A percentile compares a stretch with the other conserved stretches of the same genome.
Evolutionary conservation across 352 stramenopile genomes (phyloP).

Genomic region (Plasmopara viticola): DNA sequence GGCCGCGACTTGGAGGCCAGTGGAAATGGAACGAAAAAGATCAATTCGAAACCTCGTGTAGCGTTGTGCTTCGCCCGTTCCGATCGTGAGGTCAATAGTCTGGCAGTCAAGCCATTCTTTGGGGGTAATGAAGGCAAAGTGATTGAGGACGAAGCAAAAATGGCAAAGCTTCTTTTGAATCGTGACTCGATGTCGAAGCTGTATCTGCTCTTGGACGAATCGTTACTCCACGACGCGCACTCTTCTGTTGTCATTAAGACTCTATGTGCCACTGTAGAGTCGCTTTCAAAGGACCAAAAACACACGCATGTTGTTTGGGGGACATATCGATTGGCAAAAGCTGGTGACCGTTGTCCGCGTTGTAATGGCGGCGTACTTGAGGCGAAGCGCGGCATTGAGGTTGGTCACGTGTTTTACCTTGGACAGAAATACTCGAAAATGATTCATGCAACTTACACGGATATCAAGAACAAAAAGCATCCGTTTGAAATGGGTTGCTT

Average conservation of each 20-base stretch:
- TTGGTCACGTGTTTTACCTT: slow-evolving; percentile 86
- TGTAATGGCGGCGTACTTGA: slow-evolving; percentile 41
- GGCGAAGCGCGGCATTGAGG: slow-evolving; percentile 80
- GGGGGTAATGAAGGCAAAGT: slow-evolving; percentile 49
- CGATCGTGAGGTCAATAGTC: slow-evolving; percentile 60
- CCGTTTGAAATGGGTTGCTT: slow-evolving; percentile 87
- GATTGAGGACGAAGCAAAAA: slow-evolving; percentile 17
- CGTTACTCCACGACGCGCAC: slow-evolving; percentile 24
- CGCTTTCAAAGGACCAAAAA: slow-evolving; percentile 13
- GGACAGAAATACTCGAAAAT: slow-evolving; percentile 86
- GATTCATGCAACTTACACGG: slow-evolving; percentile 57
- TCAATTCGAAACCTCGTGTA: slow-evolving; percentile 9
- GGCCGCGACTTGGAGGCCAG: slow-evolving; percentile 10
- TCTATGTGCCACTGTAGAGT: slow-evolving; percentile 15
- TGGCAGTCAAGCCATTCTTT: slow-evolving; percentile 67
- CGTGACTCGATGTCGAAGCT: slow-evolving; percentile 18
- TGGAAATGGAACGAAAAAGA: slow-evolving; percentile 5
- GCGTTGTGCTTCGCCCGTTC: slow-evolving; percentile 53
- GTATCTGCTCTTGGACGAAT: slow-evolving; percentile 67
- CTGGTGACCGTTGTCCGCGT: slow-evolving; percentile 57
- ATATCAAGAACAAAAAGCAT: slow-evolving; percentile 40
- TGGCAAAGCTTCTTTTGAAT: slow-evolving; percentile 19
- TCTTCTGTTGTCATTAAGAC: slow-evolving; percentile 14
- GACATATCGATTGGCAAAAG: slow-evolving; percentile 58
- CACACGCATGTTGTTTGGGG: slow-evolving; percentile 22